phyloP scores from a whole-genome alignment of 2,329 filamentous ascomycete genomes.

The Pseudogymnoascus sp. region DNA sequence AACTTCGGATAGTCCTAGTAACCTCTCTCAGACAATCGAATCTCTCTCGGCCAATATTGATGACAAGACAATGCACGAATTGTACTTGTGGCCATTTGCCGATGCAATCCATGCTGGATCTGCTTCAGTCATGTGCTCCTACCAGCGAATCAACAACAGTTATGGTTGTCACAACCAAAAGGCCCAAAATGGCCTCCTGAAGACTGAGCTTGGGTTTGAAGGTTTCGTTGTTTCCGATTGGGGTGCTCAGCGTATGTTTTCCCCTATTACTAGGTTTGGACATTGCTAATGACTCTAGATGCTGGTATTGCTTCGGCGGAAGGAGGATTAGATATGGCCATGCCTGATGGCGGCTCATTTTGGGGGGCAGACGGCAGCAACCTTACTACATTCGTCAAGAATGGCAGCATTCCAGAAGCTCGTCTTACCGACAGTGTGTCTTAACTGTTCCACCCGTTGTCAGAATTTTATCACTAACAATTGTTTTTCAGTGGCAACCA shows the following conservation, averaged over 20 bases:
- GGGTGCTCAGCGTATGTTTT: conserved; percentile 79
- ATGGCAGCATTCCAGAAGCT: conserved; percentile 47
- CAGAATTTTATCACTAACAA: conserved; percentile 48
- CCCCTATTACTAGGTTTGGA: conserved; percentile 71
- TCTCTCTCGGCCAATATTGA: conserved; percentile 73
- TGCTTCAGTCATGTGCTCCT: conserved; percentile 75
- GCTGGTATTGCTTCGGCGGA: conserved; percentile 72
- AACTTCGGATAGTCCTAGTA: conserved; percentile 23
- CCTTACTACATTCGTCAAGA: conserved; percentile 48
- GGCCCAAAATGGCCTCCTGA: conserved; percentile 70
- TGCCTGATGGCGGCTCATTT: conserved; percentile 52
- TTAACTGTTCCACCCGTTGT: conserved; percentile 48
- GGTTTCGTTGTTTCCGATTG: conserved; percentile 83
- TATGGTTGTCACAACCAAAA: conserved; percentile 71
- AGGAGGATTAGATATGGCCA: conserved; percentile 72
- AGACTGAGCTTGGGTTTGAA: conserved; percentile 80
- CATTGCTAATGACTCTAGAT: conserved; percentile 63
- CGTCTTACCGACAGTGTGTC: conserved; percentile 55
- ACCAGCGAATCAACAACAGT: conserved; percentile 65
- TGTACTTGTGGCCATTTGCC: conserved; percentile 82
- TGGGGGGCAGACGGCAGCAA: conserved; percentile 32
- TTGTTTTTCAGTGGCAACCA: conserved; percentile 63
- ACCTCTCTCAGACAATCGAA: conserved; percentile 52
- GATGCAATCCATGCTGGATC: conserved; percentile 73
- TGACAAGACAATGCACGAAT: conserved; percentile 64